Percentiles rank a stretch among this genome's conserved stretches.
Conservation (phyloP, 75 land plant genomes). For the Selaginella tamariscina region DNA sequence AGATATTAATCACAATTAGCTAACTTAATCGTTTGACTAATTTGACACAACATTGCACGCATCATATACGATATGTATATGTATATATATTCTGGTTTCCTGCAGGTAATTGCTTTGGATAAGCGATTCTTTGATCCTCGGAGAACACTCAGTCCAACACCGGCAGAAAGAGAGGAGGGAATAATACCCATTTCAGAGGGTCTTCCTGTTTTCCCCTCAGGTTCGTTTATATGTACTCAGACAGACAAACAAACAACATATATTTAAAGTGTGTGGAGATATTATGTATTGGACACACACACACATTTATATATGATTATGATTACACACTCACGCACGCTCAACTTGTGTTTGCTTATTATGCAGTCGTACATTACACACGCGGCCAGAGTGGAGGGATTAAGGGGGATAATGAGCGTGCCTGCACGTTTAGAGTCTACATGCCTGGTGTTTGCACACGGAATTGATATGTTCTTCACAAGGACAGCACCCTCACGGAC, state of each 20-base stretch:
- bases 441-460: constrained; percentile 71
- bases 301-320: no score
- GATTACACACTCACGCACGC: no score
- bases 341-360: no score
- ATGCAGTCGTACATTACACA: constrained; percentile 92
- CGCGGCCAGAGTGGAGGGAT: constrained; percentile 79
- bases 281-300: no score
- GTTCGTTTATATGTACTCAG: constrained; percentile 3
- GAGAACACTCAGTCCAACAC: constrained; percentile 61
- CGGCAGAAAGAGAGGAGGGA: constrained; percentile 88
- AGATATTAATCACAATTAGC: no score
- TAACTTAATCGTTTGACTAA: no score
- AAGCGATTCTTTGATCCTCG: constrained; percentile 94
- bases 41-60: no score
- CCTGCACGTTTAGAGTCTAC: constrained; percentile 94
- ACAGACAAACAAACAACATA: no score
- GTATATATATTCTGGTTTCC: constrained; percentile 6
- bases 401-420: constrained; percentile 55
- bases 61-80: no score
- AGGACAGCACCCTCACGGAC: constrained; percentile 84
- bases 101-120: constrained; percentile 87
- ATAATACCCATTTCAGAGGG: constrained; percentile 80
- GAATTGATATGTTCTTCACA: constrained; percentile 87
- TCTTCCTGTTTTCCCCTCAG: constrained; percentile 87
- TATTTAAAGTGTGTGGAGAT: no score